Evolutionary conservation across 352 stramenopile genomes (phyloP), one percentile per base, ranked within the genome.

Genomic region (Globisporangium emineosum): DNA sequence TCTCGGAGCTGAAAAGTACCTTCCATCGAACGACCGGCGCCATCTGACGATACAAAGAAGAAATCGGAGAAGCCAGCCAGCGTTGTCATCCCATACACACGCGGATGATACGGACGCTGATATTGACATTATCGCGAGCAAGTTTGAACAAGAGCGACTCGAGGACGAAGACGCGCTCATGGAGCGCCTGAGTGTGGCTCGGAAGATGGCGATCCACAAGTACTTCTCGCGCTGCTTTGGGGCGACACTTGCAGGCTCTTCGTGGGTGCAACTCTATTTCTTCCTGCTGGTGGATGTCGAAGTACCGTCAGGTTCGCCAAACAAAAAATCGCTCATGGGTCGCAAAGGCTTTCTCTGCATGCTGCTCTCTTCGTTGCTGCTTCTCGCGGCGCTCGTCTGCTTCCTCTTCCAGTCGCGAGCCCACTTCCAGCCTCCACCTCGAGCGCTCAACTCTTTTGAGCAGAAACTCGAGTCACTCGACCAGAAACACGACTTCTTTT

Each of bases 251-350:
- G 64, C 67, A 0, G 79, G 77, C 0, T 85, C 76, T 23, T 75
- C 68, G 1, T 49, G 81, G 33, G 63, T 86, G 5, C 83, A 92
- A 60, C 68, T 72, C 1, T 86, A 78, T 57, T 91, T 83, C 59
- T 88, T 90, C 37, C 62, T 83, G 30, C 35, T 77, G 5, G 76
- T 84, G 3, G 55, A 86, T 45, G 40, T 85, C n/a, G 59, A 72
- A 13, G 53, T 49, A 13, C 59, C 67, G 40, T 35, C 51, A 7
- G 49, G 37, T 6, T 51, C 53, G 10, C 52, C 62, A 0, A 19
- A 9, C 2, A 27, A 37, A 8, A 56, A 49, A 35, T 62, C 62
- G 55, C 13, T 52, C 42, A 32, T 67, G 10, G 43, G 37, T 35
- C 60, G 71, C 19, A 54, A 55, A 42, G 66, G 70, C 10, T 73